phyloP scores from a whole-genome alignment of 1,139 yeast genomes.

The Yamadazyma epiphylla region DNA sequence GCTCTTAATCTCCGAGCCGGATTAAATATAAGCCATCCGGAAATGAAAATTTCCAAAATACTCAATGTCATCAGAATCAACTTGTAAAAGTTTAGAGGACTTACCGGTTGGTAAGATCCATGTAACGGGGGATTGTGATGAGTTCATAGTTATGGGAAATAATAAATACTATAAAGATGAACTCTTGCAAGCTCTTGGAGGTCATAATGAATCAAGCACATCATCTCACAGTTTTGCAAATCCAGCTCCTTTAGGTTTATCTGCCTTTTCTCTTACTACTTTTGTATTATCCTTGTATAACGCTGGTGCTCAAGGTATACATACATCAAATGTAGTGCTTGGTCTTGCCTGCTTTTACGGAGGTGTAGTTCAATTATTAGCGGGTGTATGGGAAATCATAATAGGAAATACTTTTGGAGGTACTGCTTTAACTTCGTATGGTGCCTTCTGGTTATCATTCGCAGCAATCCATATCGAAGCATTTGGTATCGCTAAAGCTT shows the following conservation, averaged over 20 bases:
- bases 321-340: conserved; percentile 35
- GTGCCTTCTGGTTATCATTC: conserved; percentile 72
- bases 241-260: conserved; percentile 60
- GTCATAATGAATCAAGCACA: conserved; percentile 42
- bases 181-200: conserved; percentile 61
- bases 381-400: conserved; percentile 64
- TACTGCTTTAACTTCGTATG: conserved; percentile 65
- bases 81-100: conserved; percentile 5
- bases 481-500: conserved; percentile 53
- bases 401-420: conserved; percentile 65
- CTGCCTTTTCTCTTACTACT: conserved; percentile 51
- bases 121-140: conserved; percentile 19
- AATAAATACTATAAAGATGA: conserved; percentile 28
- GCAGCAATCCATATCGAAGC: conserved; percentile 54
- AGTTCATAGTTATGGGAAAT: conserved; percentile 25
- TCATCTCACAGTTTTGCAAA: conserved; percentile 37
- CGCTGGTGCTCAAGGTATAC: conserved; percentile 37
- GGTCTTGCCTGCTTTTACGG: conserved; percentile 48
- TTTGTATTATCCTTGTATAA: conserved; percentile 42
- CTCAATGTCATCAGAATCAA: background rate
- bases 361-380: conserved; percentile 60
- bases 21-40: too few species aligned
- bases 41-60: background rate
- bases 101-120: conserved; percentile 17
- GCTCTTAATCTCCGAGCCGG: conserved; percentile 1